Conservation (phyloP, 805 yeast species). For the Metschnikowia amazonensis region DNA sequence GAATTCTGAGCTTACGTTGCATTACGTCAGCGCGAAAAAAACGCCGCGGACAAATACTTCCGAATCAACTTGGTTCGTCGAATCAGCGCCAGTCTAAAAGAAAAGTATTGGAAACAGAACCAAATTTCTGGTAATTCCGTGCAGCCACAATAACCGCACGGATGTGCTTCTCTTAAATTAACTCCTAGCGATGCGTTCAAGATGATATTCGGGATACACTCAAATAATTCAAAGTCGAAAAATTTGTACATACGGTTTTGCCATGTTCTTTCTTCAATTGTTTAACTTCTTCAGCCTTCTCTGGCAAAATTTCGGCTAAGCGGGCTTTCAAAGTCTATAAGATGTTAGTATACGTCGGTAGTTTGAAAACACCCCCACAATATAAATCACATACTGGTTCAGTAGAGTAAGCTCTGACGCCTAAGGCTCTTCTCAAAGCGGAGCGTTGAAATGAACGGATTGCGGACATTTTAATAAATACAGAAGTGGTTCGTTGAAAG, state of each 20-base stretch:
- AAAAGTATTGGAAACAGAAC: neutral
- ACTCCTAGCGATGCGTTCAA: neutral
- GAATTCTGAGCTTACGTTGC: neutral
- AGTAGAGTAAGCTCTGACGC: conserved; percentile 21
- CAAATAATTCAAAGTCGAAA: neutral
- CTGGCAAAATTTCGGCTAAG: conserved; percentile 89
- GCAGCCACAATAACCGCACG: neutral
- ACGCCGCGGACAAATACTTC: conserved; percentile 3
- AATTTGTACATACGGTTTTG: conserved; percentile 51
- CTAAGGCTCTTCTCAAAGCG: conserved; percentile 22
- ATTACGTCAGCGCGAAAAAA: conserved; percentile 7
- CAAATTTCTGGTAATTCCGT: neutral
- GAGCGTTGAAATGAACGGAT: conserved; percentile 37
- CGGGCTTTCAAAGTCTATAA: conserved; percentile 81
- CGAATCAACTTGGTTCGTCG: neutral
- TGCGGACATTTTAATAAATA: conserved; percentile 27
- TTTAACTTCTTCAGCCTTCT: conserved; percentile 86
- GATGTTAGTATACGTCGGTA: conserved; percentile 14
- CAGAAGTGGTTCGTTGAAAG: conserved; percentile 7
- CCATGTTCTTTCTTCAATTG: conserved; percentile 89
- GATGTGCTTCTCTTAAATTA: neutral
- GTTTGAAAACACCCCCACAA: neutral
- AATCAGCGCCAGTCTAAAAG: neutral
- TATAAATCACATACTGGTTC: conserved; percentile 23
- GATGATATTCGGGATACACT: neutral